Evolutionary conservation across 78 protist species (phyloP).

Genomic region (Anaeramoeba flamelloides): DNA sequence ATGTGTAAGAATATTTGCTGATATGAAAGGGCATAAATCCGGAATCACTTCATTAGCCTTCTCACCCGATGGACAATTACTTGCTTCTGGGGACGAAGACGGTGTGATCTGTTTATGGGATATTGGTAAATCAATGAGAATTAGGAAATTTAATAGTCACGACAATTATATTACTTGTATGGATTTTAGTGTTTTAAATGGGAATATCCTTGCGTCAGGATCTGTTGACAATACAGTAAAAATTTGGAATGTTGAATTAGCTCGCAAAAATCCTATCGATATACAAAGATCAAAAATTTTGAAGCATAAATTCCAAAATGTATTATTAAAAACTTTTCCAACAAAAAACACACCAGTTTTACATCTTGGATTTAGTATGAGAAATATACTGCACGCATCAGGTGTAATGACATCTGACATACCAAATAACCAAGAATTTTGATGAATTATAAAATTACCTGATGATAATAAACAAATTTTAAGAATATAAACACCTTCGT

Average conservation of each 20-base stretch:
- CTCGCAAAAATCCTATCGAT: not conserved
- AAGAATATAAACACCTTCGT: too few species aligned
- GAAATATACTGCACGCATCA: not conserved
- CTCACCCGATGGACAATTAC: conserved; percentile 43
- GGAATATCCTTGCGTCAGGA: conserved; percentile 43
- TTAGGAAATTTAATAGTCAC: conserved; percentile 42
- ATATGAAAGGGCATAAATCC: not conserved
- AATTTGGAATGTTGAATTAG: conserved; percentile 52
- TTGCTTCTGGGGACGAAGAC: conserved; percentile 55
- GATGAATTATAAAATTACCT: too few species aligned
- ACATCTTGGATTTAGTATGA: not conserved
- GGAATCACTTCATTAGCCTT: conserved; percentile 23
- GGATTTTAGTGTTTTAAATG: conserved; percentile 22
- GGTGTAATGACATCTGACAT: too few species aligned
- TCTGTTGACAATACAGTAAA: conserved; percentile 53
- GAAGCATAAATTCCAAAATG: not conserved
- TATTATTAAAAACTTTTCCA: not conserved
- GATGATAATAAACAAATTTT: too few species aligned
- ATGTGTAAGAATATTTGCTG: not conserved
- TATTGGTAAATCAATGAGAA: conserved; percentile 27
- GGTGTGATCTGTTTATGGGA: conserved; percentile 44
- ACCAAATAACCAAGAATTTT: too few species aligned
- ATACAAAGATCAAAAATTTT: too few species aligned
- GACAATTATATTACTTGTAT: conserved; percentile 33
- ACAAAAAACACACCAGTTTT: not conserved